Evolutionary conservation across 2,329 filamentous ascomycete genomes (phyloP), one percentile per base, ranked within the genome.

Genomic region (Aspergillus vadensis): DNA sequence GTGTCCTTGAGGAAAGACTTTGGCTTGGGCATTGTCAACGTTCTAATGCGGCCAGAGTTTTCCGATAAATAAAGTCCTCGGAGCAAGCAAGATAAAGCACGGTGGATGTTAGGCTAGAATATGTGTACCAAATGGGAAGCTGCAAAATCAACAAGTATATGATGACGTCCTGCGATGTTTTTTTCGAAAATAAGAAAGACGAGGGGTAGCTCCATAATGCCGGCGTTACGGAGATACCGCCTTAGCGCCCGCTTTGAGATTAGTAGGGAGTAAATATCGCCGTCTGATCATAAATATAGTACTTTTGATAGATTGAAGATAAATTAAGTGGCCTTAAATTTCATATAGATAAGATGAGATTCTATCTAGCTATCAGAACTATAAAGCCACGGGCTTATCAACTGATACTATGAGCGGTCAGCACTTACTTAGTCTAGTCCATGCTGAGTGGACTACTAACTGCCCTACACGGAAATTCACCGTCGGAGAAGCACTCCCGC

Each of bases 1-100:
- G 79, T 73, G 39, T 78, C 76, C 63, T 77, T 79, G 15, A 78
- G 66, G 12, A 78, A 68, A 8, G 70, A 57, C 63, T 79, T 79
- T 17, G 69, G 73, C 63, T 77, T 79, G 14, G 75, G 73, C 77
- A 79, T 79, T 47, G 38, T 67, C 60, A 14, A 10, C n/a, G n/a
- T 14, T 38, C 9, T 9, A n/a, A 10, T 23, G 17, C 5, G 23
- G 19, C 32, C 39, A n/a, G 17, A 19, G n/a, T 23, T 32, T 25
- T n/a, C n/a, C 9, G 17, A 15, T 8, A 2, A 25, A n/a, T 12
- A 17, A 15, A 19, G n/a, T 15, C 4, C 15, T 27, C 23, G 44
- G 23, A 1, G 15, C 10, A n/a, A 17, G 6, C 14, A 21, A 7
- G 19, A 21, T 21, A 17, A 43, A 17, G 3, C 15, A 43, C 17